phyloP scores from a whole-genome alignment of 163 green algal genomes.

The Coccomyxa subellipsoidea region DNA sequence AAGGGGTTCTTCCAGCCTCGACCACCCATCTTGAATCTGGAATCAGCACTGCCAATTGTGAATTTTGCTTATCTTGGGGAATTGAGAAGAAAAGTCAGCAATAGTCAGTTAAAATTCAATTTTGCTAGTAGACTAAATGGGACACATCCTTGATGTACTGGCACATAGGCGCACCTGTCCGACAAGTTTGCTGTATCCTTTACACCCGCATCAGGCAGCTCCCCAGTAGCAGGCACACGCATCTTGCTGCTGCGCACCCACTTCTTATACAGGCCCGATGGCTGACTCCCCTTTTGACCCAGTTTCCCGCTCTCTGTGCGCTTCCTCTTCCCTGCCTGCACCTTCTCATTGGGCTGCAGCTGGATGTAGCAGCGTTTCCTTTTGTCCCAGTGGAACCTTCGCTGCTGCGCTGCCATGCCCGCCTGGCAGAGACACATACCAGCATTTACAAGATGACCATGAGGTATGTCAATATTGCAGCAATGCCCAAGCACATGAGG shows the following conservation, averaged over 20 bases:
- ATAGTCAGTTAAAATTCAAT: not conserved
- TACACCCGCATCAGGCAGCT: not conserved
- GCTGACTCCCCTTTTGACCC: constrained; percentile 21
- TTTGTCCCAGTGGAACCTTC: constrained; percentile 83
- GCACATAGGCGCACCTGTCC: constrained; percentile 11
- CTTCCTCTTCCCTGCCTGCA: constrained; percentile 46
- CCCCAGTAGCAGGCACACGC: constrained; percentile 10
- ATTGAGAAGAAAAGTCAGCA: not conserved
- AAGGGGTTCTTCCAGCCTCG: constrained; percentile 55
- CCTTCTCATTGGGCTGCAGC: constrained; percentile 49
- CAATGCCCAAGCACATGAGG: too few relatives aligned
- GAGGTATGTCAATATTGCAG: not conserved
- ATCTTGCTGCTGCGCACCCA: constrained; percentile 69
- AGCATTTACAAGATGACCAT: too few relatives aligned
- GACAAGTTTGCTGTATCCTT: not conserved
- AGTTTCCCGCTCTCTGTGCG: constrained; percentile 23
- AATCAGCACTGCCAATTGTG: not conserved
- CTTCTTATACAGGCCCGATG: constrained; percentile 65
- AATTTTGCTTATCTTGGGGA: not conserved
- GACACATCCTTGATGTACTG: not conserved
- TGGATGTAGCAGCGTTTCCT: constrained; percentile 74
- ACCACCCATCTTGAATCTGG: constrained; percentile 52
- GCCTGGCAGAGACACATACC: constrained; percentile 15
- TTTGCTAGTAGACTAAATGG: not conserved
- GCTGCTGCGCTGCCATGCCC: constrained; percentile 41